Conservation (phyloP, 78 protist genomes). For the Protostelium mycophagum region DNA sequence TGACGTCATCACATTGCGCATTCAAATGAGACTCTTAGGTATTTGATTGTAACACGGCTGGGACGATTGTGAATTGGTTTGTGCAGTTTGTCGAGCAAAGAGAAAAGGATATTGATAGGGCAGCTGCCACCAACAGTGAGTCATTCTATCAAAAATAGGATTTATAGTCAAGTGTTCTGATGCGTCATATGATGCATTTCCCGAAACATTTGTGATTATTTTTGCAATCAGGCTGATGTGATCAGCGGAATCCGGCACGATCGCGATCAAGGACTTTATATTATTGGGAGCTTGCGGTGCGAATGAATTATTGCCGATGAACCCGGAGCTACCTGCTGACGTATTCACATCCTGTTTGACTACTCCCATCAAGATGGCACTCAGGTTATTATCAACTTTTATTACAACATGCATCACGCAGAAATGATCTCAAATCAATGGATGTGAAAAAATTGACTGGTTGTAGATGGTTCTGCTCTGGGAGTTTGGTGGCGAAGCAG, state of each 20-base stretch:
- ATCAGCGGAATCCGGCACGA: constrained; percentile 5
- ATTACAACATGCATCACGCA: no score
- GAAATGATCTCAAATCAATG: background rate
- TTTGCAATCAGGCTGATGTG: constrained; percentile 3
- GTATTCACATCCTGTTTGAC: constrained; percentile 97
- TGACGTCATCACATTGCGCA: background rate
- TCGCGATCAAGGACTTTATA: constrained; percentile 63
- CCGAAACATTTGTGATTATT: background rate
- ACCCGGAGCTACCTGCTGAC: constrained; percentile 95
- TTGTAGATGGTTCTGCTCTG: constrained; percentile 53
- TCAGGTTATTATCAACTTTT: no score
- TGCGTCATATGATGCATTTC: background rate
- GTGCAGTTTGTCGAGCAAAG: constrained; percentile 71
- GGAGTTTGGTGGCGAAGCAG: constrained; percentile 27
- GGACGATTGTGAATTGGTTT: constrained; percentile 78
- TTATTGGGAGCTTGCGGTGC: constrained; percentile 91
- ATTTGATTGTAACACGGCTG: constrained; percentile 95
- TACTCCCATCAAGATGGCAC: constrained; percentile 93
- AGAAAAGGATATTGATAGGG: constrained; percentile 45
- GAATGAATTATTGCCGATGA: constrained; percentile 84
- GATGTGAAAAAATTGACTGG: background rate
- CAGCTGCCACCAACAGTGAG: background rate
- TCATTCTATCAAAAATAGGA: background rate
- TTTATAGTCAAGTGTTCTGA: background rate
- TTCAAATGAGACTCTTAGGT: background rate